phyloP scores from a whole-genome alignment of 495 filamentous ascomycete genomes.

The Neurospora sublineolata region DNA sequence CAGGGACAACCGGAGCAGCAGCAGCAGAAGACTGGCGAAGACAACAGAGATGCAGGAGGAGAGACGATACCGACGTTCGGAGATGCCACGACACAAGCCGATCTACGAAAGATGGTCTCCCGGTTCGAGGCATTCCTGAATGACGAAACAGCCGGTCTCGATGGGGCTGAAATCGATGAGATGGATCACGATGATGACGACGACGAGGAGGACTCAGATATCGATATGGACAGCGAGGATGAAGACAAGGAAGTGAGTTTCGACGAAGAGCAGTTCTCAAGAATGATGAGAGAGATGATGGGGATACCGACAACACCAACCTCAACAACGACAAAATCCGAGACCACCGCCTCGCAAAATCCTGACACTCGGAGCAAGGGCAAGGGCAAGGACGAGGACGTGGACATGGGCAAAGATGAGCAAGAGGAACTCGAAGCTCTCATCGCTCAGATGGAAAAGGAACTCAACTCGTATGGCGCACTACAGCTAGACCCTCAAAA shows the following conservation, averaged over 20 bases:
- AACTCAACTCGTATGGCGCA: slow-evolving; percentile 67
- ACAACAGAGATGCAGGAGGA: background rate
- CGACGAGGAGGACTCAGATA: slow-evolving; percentile 28
- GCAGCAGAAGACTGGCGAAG: background rate
- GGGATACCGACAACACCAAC: slow-evolving; percentile 45
- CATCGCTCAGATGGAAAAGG: slow-evolving; percentile 67
- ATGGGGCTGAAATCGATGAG: slow-evolving; percentile 68
- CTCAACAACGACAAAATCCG: background rate
- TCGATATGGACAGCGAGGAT: slow-evolving; percentile 30
- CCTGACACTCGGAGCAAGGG: slow-evolving; percentile 8
- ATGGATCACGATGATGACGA: slow-evolving; percentile 51
- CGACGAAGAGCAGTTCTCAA: slow-evolving; percentile 72
- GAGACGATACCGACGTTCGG: slow-evolving; percentile 41
- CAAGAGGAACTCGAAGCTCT: slow-evolving; percentile 59
- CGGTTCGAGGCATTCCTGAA: slow-evolving; percentile 89
- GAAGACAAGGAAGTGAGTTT: slow-evolving; percentile 72
- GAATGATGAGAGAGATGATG: slow-evolving; percentile 95
- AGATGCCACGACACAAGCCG: slow-evolving; percentile 67
- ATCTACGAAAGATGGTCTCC: slow-evolving; percentile 78
- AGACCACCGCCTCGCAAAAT: background rate
- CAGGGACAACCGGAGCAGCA: slow-evolving; percentile 11
- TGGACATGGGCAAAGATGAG: slow-evolving; percentile 38
- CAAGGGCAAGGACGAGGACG: slow-evolving; percentile 5
- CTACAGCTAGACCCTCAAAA: slow-evolving; percentile 48
- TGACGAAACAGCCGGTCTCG: slow-evolving; percentile 66